Evolutionary conservation across 352 stramenopile species (phyloP), one percentile per base, ranked within the genome.

Genomic region (Pilasporangium apinafurcum): DNA sequence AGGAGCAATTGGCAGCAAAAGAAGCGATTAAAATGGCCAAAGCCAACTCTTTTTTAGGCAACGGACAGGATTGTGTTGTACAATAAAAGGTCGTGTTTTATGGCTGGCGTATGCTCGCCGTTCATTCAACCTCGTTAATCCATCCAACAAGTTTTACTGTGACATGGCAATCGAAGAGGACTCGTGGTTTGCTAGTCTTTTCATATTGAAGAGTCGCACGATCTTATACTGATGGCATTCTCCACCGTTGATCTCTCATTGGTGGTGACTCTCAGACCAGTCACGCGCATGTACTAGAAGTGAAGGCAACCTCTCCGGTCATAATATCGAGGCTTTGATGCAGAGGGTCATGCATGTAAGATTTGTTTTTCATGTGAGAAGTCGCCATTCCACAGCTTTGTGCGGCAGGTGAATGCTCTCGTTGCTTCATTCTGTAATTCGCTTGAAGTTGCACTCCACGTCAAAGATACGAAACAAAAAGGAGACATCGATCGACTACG

Each of bases 61-160:
- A 32, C 16, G 48, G 41, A 48, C 67, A 90, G 18, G 74, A 90
- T 37, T 90, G 74, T 37, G 51, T 68, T 10, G 41, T 87, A 7
- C 67, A 83, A 39, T 76, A 69, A 32, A 14, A 14, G 8, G 18
- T n/a, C n/a, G n/a, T n/a, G n/a, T n/a, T n/a, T n/a, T n/a, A n/a
- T n/a, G n/a, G n/a, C n/a, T n/a, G n/a, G n/a, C n/a, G n/a, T n/a
- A n/a, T n/a, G n/a, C n/a, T n/a, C n/a, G n/a, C n/a, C n/a, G n/a
- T n/a, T n/a, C n/a, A n/a, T n/a, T n/a, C n/a, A n/a, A n/a, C n/a
- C n/a, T n/a, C n/a, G n/a, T n/a, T n/a, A n/a, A n/a, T n/a, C n/a
- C n/a, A n/a, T n/a, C n/a, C n/a, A n/a, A n/a, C n/a, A n/a, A n/a
- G n/a, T n/a, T n/a, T n/a, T n/a, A n/a, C n/a, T n/a, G n/a, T n/a